Evolutionary conservation across 306 rosid species (phyloP).

Genomic region (Malus orientalis): DNA sequence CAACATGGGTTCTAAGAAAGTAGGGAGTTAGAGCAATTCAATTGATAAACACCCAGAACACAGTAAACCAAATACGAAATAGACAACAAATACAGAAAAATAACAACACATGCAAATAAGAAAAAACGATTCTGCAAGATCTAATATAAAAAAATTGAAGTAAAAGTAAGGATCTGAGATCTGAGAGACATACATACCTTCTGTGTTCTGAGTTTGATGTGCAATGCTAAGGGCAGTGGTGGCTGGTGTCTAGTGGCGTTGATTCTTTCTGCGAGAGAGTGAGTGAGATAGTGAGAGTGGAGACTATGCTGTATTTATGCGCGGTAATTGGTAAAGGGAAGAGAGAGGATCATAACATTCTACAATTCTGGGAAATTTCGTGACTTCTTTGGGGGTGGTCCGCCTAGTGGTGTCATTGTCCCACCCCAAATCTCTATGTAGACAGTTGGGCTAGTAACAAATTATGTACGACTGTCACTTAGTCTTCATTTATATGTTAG

Average conservation of each 20-base stretch:
- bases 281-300: background rate
- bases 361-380: background rate
- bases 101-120: background rate
- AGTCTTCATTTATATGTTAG: fast-evolving
- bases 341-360: background rate
- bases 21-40: background rate
- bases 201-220: background rate
- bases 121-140: background rate
- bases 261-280: background rate
- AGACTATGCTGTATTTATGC: background rate
- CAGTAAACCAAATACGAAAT: background rate
- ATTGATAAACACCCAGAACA: background rate
- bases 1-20: background rate
- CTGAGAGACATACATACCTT: conserved; percentile 10
- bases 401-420: background rate
- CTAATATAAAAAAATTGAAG: background rate
- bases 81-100: background rate
- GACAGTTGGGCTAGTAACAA: background rate
- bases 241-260: background rate
- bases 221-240: background rate
- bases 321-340: background rate
- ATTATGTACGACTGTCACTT: too few relatives aligned
- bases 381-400: background rate
- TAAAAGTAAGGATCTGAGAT: background rate
- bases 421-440: background rate